Conservation (phyloP, 495 filamentous ascomycete genomes). For the Halenospora varia region DNA sequence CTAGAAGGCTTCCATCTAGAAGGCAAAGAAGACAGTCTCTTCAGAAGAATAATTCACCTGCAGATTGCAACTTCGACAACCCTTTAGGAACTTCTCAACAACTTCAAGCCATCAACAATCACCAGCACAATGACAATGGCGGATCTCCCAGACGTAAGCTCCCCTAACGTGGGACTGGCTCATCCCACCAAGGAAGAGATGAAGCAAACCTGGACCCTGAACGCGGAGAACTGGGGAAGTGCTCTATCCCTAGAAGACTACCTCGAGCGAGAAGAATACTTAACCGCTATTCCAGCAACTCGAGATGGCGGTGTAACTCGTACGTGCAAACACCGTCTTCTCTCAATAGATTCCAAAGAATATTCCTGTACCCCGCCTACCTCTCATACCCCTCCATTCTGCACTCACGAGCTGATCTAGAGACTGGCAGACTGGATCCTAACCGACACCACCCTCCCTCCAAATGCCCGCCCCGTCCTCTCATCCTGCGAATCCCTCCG, state of each 20-base stretch:
- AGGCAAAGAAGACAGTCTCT: too few relatives aligned
- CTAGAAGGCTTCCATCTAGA: too few relatives aligned
- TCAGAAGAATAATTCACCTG: too few relatives aligned
- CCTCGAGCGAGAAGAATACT: constrained; percentile 69
- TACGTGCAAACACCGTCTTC: not conserved
- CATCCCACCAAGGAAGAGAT: constrained; percentile 66
- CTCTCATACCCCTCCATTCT: not conserved
- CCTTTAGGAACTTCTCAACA: too few relatives aligned
- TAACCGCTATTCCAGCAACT: constrained; percentile 62
- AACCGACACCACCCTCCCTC: constrained; percentile 47
- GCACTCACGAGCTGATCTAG: not conserved
- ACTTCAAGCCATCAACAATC: not conserved
- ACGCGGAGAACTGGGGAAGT: constrained; percentile 69
- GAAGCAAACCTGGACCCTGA: constrained; percentile 57
- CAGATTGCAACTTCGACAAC: too few relatives aligned
- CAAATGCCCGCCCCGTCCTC: constrained; percentile 58
- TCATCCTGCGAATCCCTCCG: constrained; percentile 79
- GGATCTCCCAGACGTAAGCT: constrained; percentile 51
- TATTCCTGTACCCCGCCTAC: not conserved
- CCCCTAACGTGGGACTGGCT: constrained; percentile 60
- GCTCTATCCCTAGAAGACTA: constrained; percentile 64
- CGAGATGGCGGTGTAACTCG: constrained; percentile 66
- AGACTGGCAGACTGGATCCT: constrained; percentile 79
- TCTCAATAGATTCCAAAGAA: not conserved
- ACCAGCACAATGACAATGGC: constrained; percentile 2